These are phyloP conservation scores for Nothopassalora personata DNA, from an alignment of 2,329 filamentous ascomycete genomes.

Conservation along the genomic window DNA sequence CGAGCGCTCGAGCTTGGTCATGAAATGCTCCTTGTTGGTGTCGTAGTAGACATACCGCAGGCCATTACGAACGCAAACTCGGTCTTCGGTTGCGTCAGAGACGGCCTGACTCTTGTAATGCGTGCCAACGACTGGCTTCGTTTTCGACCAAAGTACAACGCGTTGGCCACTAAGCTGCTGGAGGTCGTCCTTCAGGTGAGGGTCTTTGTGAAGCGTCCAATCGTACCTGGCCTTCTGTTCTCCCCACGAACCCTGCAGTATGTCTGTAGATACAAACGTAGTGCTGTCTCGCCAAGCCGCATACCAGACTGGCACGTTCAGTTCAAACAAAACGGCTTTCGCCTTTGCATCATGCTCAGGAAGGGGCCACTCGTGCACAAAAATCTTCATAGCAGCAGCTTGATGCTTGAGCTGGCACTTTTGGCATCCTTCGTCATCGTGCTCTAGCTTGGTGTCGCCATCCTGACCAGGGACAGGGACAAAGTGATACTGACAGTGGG, in stretches of 20 bases:
- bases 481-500: conserved; percentile 8
- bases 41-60: conserved; percentile 49
- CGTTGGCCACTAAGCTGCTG: no score
- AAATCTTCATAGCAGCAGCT: conserved; percentile 41
- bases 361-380: conserved; percentile 47
- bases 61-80: conserved; percentile 45
- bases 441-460: conserved; percentile 2
- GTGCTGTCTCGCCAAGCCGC: conserved; percentile 45
- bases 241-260: no score
- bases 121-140: conserved; percentile 41
- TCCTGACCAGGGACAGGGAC: conserved; percentile 13
- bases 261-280: no score
- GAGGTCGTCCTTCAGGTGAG: no score
- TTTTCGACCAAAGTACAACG: no score
- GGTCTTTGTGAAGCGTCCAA: no score
- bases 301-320: conserved; percentile 41
- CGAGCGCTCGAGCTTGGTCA: conserved; percentile 3
- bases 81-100: not conserved
- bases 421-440: conserved; percentile 34
- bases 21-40: conserved; percentile 1
- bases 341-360: conserved; percentile 34
- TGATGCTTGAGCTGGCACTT: conserved; percentile 40
- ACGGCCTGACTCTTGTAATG: conserved; percentile 32
- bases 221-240: no score
- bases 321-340: conserved; percentile 50